Base-by-base conservation (phyloP, 495 filamentous ascomycete genomes). In the Podospora tetraspora region DNA sequence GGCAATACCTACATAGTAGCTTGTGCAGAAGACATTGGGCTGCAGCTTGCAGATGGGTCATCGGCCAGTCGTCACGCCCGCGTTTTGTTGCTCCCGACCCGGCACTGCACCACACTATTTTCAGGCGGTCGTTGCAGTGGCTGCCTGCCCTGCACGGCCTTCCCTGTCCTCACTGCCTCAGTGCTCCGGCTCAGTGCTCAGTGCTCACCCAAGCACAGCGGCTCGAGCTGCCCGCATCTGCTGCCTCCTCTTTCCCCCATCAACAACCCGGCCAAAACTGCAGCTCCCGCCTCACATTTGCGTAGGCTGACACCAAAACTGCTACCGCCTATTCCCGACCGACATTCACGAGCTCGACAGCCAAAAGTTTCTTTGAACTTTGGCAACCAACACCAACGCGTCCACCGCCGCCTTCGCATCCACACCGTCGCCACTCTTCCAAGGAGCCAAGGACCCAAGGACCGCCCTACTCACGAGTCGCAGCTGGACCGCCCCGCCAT, bases 71-170 rank as follows among this genome's bases (percentile, higher is more conserved):
- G 62, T 64, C 62, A 64, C 62, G 62, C 30, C 37, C 30, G 24
- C 23, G 22, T 64, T 16, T 56, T 30, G 62, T 57, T 22, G 29
- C 62, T 64, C 37, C 32, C 13, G 43, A 52, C 43, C 13, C 19
- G 37, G 43, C 43, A n/a, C 43, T 52, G 43, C 43, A n/a, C 43
- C 5, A 19, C 16, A 52, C n/a, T 4, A 52, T 52, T 8, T 52
- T 8, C 43, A 52, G 29, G 43, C n/a, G 43, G 43, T 52, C 22
- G 22, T 24, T 23, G 62, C 22, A 43, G 30, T 57, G 59, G 52
- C 12, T 23, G 24, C 61, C n/a, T 69, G 63, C 64, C 37, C 24
- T 67, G 58, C 23, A 59, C 63, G 68, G 61, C 67, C 59, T 61
- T 24, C 59, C 11, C 61, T 61, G 52, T 57, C 52, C n/a, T 64